Percentiles rank a stretch among this genome's conserved stretches.
phyloP scores from a whole-genome alignment of 2,329 filamentous ascomycete genomes.

The Stemphylium vesicarium region DNA sequence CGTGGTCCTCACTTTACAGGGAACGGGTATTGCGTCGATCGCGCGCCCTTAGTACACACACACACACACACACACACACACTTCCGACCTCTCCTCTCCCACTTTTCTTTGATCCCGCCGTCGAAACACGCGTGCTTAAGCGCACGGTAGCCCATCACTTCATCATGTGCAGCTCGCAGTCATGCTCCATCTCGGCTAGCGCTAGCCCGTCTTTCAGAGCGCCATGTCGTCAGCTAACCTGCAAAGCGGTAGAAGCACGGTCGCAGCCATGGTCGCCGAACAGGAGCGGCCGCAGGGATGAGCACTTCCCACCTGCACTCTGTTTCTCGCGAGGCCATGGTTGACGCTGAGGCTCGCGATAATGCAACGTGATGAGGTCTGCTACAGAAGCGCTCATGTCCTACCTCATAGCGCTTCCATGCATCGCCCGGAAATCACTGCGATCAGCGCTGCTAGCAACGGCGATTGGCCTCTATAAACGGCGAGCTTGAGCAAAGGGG shows the following conservation, averaged over 20 bases:
- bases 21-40: conserved; percentile 27
- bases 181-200: conserved; percentile 37
- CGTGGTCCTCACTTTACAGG: conserved; percentile 20
- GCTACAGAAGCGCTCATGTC: conserved; percentile 17
- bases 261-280: conserved; percentile 39
- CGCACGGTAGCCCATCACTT: conserved; percentile 26
- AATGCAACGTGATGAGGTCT: conserved; percentile 23
- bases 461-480: conserved; percentile 27
- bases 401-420: conserved; percentile 18
- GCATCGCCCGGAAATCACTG: conserved; percentile 13
- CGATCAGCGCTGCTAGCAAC: conserved; percentile 26
- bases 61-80: conserved; percentile 1
- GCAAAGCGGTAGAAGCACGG: conserved; percentile 34
- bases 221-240: conserved; percentile 38
- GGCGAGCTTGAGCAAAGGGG: conserved; percentile 30
- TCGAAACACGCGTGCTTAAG: conserved; percentile 33
- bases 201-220: conserved; percentile 32
- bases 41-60: conserved; percentile 8
- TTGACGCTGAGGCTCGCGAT: conserved; percentile 22
- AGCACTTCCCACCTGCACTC: conserved; percentile 18
- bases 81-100: not conserved
- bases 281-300: conserved; percentile 30
- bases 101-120: conserved; percentile 19
- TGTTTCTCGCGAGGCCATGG: conserved; percentile 12
- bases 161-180: conserved; percentile 43